Evolutionary conservation across 2,329 filamentous ascomycete species (phyloP).

Genomic region (Hyphodiscus sp.): DNA sequence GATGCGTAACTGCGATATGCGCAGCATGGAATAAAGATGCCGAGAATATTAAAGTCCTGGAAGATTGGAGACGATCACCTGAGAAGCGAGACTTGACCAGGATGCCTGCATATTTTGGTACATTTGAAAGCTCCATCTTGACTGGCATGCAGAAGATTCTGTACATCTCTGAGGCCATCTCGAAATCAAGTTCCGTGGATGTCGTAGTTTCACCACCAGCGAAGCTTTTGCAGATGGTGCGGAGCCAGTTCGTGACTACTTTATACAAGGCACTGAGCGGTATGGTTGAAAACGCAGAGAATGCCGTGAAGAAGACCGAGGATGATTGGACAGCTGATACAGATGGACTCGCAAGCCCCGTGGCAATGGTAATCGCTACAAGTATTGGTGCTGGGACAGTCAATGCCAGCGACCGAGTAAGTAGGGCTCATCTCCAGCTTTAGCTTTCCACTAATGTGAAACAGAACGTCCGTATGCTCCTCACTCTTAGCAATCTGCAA

Average conservation of each 20-base stretch:
- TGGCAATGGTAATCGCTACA: slow-evolving; percentile 29
- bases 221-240: slow-evolving; percentile 85
- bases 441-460: slow-evolving; percentile 20
- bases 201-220: slow-evolving; percentile 80
- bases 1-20: slow-evolving; percentile 78
- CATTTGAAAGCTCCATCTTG: slow-evolving; percentile 78
- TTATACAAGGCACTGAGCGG: slow-evolving; percentile 91
- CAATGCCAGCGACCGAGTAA: slow-evolving; percentile 46
- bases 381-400: slow-evolving; percentile 41
- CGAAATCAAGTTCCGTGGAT: slow-evolving; percentile 63
- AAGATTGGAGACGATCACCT: slow-evolving; percentile 83
- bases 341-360: slow-evolving; percentile 28
- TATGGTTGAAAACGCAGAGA: slow-evolving; percentile 95
- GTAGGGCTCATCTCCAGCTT: slow-evolving; percentile 13
- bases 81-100: slow-evolving; percentile 83
- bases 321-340: slow-evolving; percentile 30
- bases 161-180: slow-evolving; percentile 81
- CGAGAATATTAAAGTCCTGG: slow-evolving; percentile 83
- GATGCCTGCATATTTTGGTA: slow-evolving; percentile 80
- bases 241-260: slow-evolving; percentile 86
- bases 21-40: slow-evolving; percentile 91
- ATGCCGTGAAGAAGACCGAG: slow-evolving; percentile 52
- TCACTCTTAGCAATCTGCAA: slow-evolving; percentile 90
- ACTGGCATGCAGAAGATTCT: slow-evolving; percentile 90
- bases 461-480: slow-evolving; percentile 84